These are phyloP conservation scores for Lasiodiplodia theobromae DNA, from an alignment of 2,329 filamentous ascomycete species.

Conservation along the genomic window DNA sequence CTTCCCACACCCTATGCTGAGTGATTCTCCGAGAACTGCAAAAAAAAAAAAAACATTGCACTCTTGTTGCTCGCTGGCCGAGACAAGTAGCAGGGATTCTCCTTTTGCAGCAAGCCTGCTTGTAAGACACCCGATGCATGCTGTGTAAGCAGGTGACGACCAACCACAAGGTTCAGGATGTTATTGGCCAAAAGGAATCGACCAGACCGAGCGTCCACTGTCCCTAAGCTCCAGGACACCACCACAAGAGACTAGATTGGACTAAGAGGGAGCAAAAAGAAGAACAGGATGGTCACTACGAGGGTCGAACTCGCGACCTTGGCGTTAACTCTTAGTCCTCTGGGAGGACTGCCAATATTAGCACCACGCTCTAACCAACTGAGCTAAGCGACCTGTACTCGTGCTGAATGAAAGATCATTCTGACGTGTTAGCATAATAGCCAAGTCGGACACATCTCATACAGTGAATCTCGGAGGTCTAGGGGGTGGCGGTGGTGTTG, in stretches of 20 bases:
- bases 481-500: background rate
- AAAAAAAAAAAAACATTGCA: too few relatives aligned
- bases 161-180: too few relatives aligned
- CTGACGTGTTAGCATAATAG: too few relatives aligned
- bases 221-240: background rate
- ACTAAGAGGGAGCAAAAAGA: conserved; percentile 7
- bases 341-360: conserved; percentile 18
- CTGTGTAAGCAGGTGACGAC: too few relatives aligned
- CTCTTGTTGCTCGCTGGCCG: too few relatives aligned
- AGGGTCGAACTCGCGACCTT: conserved; percentile 34
- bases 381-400: conserved; percentile 31
- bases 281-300: conserved; percentile 31
- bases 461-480: background rate
- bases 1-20: too few relatives aligned
- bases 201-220: background rate
- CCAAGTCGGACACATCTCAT: too few relatives aligned
- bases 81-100: too few relatives aligned
- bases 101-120: too few relatives aligned
- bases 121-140: too few relatives aligned
- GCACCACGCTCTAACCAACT: conserved; percentile 35
- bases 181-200: background rate
- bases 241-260: too few relatives aligned
- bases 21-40: too few relatives aligned
- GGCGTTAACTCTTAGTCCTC: conserved; percentile 20
- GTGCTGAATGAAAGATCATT: background rate